Evolutionary conservation across 345 rosid genomes (phyloP), one percentile per base, ranked within the genome.

Genomic region (Aquilaria malaccensis): DNA sequence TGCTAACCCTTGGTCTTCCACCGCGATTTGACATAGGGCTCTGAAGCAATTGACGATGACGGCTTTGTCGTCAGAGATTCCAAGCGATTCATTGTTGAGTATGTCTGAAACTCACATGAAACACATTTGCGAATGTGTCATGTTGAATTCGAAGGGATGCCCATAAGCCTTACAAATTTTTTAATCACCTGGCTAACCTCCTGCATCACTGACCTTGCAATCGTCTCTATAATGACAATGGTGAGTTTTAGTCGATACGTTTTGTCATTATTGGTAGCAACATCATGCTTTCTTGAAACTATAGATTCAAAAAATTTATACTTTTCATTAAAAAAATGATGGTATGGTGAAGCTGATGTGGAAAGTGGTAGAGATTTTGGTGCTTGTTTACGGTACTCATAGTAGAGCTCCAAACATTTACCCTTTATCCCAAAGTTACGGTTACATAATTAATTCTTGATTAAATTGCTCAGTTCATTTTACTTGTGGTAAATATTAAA

Each of bases 161-260:
- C 90, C 95, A 87, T 87, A 50, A 87, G 66, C 76, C 90, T 76
- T 13, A 90, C 95, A 45, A 87, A 87, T 55, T 82, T 87, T 81
- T 87, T 86, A 90, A 87, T 84, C 61, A 88, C 74, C 64, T 80
- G 87, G 14, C 90, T 77, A 32, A 87, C 76, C 62, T 87, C 86
- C 67, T 79, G 79, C 85, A 84, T 84, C 43, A 87, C 82, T 2
- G 79, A 74, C 47, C 76, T 70, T 13, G 63, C 79, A 0, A 77
- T 58, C 63, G 52, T 77, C 1, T 80, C 79, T 3, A 84, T 79
- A 2, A 81, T 83, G 30, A 87, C 83, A 4, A 84, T 80, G 0
- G 95, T 87, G 73, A 87, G 88, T 77, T 80, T 87, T 52, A 87
- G 63, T 13, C 52, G 77, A 0, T 90, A 88, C 1, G 95, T 87